Evolutionary conservation across 176 grass and related monocot species (phyloP), one percentile per base, ranked within the genome.

Genomic region (Zoysia japonica): DNA sequence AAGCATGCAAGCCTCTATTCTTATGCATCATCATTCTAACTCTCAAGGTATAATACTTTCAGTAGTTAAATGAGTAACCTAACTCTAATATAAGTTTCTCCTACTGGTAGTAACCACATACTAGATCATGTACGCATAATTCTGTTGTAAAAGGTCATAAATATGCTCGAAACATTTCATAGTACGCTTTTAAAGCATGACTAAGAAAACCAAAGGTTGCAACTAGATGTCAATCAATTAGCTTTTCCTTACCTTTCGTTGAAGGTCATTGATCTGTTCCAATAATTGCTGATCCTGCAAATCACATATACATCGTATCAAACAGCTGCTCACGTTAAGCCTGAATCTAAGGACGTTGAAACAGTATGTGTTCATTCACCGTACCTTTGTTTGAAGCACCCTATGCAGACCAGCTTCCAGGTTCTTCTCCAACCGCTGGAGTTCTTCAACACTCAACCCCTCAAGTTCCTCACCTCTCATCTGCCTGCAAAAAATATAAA

Each of bases 391-490:
- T 51, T 89, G 81, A 85, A 95, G 81, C n/a, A 99, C 88, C 66
- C 69, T 87, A 35, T 80, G 84, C 43, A 99, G 79, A 84, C 96
- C 88, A 68, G 78, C 43, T 85, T 99, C 96, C 10, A 99, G 84
- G 40, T 84, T 91, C 80, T 89, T 99, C 81, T 99, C 96, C 47
- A 99, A 64, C 80, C 86, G 86, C 72, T 93, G 92, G 55, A 99
- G 92, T 80, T 99, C 92, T 77, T 88, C 90, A 67, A 99, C 36
- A 80, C 63, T 89, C 54, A 95, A 85, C 38, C 80, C 84, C 70
- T 99, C 92, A 70, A 99, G 92, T 65, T 88, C 96, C 88, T 99
- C 96, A 36, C 96, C 96, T 91, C 88, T 91, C 96, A 99, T 99
- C 69, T 95, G 96, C 79, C 96, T 99, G 50, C 63, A 76, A 64